Conservation (phyloP, 352 stramenopile species). For the Blastocystis sp. region DNA sequence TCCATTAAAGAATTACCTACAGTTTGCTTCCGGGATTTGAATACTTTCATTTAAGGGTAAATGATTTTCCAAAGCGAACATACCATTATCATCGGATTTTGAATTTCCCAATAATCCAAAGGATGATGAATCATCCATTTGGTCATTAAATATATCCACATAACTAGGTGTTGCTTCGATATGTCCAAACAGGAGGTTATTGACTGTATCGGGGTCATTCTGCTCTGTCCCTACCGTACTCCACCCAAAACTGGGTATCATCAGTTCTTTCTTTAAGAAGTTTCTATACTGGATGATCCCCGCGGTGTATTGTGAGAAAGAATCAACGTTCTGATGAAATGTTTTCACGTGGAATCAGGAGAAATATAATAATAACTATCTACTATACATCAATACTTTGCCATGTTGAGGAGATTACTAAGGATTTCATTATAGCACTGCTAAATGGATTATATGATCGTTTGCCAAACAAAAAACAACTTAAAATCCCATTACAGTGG, state of each 20-base stretch:
- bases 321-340: not conserved
- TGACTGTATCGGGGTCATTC: constrained; percentile 51
- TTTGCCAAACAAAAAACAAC: constrained; percentile 65
- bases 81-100: not conserved
- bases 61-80: not conserved
- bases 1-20: not conserved
- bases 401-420: not conserved
- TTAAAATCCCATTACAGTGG: constrained; percentile 14
- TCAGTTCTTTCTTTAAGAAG: not conserved
- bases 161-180: not conserved
- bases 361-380: not conserved
- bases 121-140: not conserved
- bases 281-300: not conserved
- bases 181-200: constrained; percentile 23
- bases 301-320: not conserved
- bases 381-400: not conserved
- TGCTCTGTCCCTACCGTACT: constrained; percentile 39
- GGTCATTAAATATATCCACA: not conserved
- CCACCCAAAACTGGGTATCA: constrained; percentile 53
- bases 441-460: constrained; percentile 96
- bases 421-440: constrained; percentile 73
- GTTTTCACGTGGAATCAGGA: not conserved
- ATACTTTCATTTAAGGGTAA: not conserved
- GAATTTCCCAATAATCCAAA: not conserved
- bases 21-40: not conserved